Evolutionary conservation across 768 basidiomycete genomes (phyloP), one percentile per base, ranked within the genome.

Genomic region (Mycena filopes): DNA sequence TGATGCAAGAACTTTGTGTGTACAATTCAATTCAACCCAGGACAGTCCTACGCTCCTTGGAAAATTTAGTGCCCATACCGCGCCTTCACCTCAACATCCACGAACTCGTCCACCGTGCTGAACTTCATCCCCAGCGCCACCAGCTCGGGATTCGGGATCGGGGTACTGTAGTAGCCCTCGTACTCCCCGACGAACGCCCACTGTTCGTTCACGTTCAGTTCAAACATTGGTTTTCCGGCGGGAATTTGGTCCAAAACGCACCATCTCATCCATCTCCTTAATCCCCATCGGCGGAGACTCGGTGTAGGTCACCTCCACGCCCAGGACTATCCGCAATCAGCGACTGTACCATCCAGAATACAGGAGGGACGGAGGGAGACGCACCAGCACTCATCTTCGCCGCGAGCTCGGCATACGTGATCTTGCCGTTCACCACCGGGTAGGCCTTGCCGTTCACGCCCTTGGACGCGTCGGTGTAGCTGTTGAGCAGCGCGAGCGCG

Each of bases 401-500:
- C 8, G 46, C 46, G 26, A 48, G 46, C 51, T 63, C 53, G 9
- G 51, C 18, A n/a, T 55, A 54, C 5, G 60, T 12, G 2, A 38
- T 55, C 20, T 2, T 18, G 20, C 11, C 50, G 38, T 36, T 63
- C 0, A 63, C 60, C 6, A 63, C 16, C 10, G 60, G 60, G 20
- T 42, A 63, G 8, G 7, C 25, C 21, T 55, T 54, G 16, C 53
- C 53, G 15, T 21, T 23, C 4, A 55, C 28, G 13, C 15, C 31
- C 26, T 55, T 55, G 11, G 36, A 41, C 40, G 38, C 7, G 54
- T 51, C 31, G n/a, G 50, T 20, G 38, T 55, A 55, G 23, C 25
- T 26, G 23, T 55, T 55, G 54, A 55, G 54, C 18, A 55, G n/a
- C 6, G 41, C 54, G 7, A 55, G 54, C 54, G 28, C 36, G 16